These are phyloP conservation scores for Tylopilus sp. DNA, from an alignment of 768 basidiomycete genomes.

Conservation along the genomic window DNA sequence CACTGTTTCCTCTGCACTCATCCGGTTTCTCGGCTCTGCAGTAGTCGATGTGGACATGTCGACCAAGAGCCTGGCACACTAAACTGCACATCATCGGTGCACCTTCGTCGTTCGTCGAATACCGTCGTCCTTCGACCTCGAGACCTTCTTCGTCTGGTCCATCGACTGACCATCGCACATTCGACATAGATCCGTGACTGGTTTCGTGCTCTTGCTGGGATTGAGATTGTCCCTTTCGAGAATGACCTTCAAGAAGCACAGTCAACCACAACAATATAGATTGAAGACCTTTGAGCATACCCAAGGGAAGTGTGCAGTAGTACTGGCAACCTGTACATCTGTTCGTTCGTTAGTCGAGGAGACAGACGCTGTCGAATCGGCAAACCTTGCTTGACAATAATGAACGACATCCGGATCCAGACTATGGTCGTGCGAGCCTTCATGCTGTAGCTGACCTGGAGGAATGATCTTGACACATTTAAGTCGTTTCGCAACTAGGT, in stretches of 20 bases:
- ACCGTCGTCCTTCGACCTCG: conserved; percentile 52
- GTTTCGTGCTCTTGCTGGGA: conserved; percentile 59
- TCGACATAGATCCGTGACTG: conserved; percentile 58
- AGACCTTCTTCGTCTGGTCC: conserved; percentile 44
- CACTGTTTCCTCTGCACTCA: conserved; percentile 37
- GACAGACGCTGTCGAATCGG: background rate
- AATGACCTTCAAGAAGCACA: conserved; percentile 39
- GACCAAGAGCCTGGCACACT: conserved; percentile 47
- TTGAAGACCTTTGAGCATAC: conserved; percentile 25
- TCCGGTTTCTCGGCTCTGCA: conserved; percentile 40
- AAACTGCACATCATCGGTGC: conserved; percentile 62
- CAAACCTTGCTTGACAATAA: conserved; percentile 49
- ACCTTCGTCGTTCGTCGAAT: conserved; percentile 49
- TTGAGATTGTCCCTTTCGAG: too few species aligned
- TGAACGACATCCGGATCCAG: conserved; percentile 43
- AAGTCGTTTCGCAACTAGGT: conserved; percentile 46
- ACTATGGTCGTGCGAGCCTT: conserved; percentile 49
- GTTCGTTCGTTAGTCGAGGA: conserved; percentile 1
- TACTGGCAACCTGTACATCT: conserved; percentile 57
- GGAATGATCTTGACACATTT: conserved; percentile 48
- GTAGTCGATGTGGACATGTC: conserved; percentile 55
- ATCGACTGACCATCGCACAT: conserved; percentile 52
- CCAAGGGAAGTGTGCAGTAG: conserved; percentile 51
- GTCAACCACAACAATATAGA: background rate
- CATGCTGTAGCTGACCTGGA: conserved; percentile 38